These are phyloP conservation scores for Aspergillus proliferans DNA, from an alignment of 2,329 filamentous ascomycete species.

Conservation along the genomic window DNA sequence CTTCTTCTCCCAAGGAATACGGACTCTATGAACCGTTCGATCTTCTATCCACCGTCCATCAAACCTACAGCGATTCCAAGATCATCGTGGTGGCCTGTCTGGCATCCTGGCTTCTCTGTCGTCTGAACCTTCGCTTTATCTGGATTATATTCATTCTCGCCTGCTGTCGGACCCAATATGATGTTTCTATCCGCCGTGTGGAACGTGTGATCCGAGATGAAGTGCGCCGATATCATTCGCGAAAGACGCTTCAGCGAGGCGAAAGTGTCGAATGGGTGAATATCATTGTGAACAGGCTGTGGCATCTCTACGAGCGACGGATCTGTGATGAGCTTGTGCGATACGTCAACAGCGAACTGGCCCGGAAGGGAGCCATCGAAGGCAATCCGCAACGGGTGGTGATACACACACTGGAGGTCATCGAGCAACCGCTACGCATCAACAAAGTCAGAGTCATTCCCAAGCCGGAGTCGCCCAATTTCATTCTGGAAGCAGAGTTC, in stretches of 20 bases:
- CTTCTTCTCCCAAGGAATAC: not conserved
- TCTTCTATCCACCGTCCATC: slow-evolving; percentile 2
- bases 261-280: slow-evolving; percentile 13
- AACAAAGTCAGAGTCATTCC: slow-evolving; percentile 3
- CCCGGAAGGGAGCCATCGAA: slow-evolving; percentile 2
- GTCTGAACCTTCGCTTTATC: slow-evolving; percentile 6
- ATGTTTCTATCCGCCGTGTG: slow-evolving; percentile 6
- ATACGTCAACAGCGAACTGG: slow-evolving; percentile 10
- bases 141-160: slow-evolving; percentile 10
- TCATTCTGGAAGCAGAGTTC: slow-evolving; percentile 11
- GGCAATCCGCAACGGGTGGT: slow-evolving; percentile 5
- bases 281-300: slow-evolving; percentile 4
- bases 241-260: slow-evolving; percentile 4
- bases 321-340: slow-evolving; percentile 9
- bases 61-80: slow-evolving; percentile 12
- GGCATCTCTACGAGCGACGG: slow-evolving; percentile 11
- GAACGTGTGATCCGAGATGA: slow-evolving; percentile 11
- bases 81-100: slow-evolving; percentile 11
- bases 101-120: slow-evolving; percentile 9
- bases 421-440: slow-evolving; percentile 9
- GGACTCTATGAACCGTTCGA: not conserved
- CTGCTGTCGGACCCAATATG: slow-evolving; percentile 9
- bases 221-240: slow-evolving; percentile 7
- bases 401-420: slow-evolving; percentile 7
- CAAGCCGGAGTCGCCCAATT: slow-evolving; percentile 6